Base-by-base conservation (phyloP, 129 eudicot genomes). In the Centrapalus pauciflorus region DNA sequence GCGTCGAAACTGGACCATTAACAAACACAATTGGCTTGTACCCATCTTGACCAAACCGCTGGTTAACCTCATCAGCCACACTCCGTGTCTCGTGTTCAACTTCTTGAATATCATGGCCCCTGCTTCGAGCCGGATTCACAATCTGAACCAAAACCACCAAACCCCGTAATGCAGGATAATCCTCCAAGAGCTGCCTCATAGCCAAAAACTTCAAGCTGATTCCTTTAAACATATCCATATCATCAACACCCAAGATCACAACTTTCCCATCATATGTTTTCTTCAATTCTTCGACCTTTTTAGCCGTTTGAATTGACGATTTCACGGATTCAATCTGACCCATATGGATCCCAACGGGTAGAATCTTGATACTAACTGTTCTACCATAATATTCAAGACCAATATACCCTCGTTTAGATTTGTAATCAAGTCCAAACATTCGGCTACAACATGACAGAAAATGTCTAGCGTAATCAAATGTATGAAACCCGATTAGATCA, bases 401-500 rank as follows among this genome's bases (percentile, higher is more conserved):
- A 55, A 93, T 81, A 66, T 93, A 86, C 41, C 99, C 99, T 76
- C 96, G 82, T 57, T 80, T 93, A 1, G 95, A 93, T 35, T 89
- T 76, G 62, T 89, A 89, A 64, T 89, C 95, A 83, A 89, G 84
- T 12, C 90, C 96, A 13, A 93, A 74, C 99, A 93, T 82, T 62
- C 99, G 80, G 29, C 95, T 80, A 79, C 99, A 89, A 76, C 87
- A 86, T 0, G 99, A 84, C 50, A 93, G 67, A 60, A 93, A 93
- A 80, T 93, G 96, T 61, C 99, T 82, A 24, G 99, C 99, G 55
- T 89, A 93, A 82, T 93, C 99, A 70, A 89, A 93, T 0, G 99
- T 93, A 61, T 93, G 96, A 48, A 89, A 93, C 28, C 99, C 99
- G 43, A 93, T 72, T 9, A 93, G 83, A 79, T 93, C 99, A 60